These are phyloP conservation scores for Trichomonas gallinae DNA, from an alignment of 208 protist species.

Conservation along the genomic window DNA sequence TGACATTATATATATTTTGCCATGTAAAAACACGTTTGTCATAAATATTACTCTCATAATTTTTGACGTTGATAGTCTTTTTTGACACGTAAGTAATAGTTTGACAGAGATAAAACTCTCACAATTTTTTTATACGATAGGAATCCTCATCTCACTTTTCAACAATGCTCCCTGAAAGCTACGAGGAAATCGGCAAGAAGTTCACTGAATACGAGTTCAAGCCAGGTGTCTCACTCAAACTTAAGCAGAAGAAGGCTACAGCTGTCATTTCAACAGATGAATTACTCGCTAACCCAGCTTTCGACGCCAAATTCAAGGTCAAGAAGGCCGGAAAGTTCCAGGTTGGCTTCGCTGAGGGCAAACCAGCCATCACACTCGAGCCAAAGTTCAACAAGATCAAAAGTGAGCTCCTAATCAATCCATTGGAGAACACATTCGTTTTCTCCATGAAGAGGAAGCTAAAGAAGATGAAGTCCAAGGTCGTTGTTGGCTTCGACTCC, in stretches of 20 bases:
- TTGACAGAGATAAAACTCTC: too few relatives aligned
- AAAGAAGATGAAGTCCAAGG: background rate
- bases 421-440: background rate
- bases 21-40: too few relatives aligned
- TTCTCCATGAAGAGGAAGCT: background rate
- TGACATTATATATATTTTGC: too few relatives aligned
- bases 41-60: too few relatives aligned
- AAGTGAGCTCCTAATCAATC: background rate
- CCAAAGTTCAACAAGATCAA: background rate
- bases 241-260: background rate
- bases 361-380: background rate
- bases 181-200: background rate
- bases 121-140: too few relatives aligned
- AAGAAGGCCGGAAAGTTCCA: background rate
- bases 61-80: too few relatives aligned
- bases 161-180: background rate
- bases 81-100: too few relatives aligned
- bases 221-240: background rate
- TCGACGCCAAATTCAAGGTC: background rate
- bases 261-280: background rate
- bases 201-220: background rate
- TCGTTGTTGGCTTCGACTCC: background rate
- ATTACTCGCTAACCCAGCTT: background rate
- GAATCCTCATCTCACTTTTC: too few relatives aligned
- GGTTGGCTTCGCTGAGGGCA: background rate